phyloP scores from a whole-genome alignment of 805 yeast species.

The Sporopachydermia quercuum region DNA sequence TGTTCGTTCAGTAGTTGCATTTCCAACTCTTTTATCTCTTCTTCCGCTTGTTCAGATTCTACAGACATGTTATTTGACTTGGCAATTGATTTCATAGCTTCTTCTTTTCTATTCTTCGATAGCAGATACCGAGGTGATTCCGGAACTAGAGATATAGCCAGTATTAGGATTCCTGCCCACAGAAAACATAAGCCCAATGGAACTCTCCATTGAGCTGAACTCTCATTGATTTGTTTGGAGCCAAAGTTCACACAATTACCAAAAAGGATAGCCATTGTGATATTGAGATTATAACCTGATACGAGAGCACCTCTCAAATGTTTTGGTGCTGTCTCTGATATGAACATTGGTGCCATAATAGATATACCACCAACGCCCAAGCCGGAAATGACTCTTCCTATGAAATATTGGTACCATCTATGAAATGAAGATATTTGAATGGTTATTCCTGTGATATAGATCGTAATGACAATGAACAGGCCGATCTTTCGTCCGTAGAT shows the following conservation, averaged over 20 bases:
- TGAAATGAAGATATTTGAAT: slow-evolving; percentile 34
- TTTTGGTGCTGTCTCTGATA: slow-evolving; percentile 58
- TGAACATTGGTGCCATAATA: slow-evolving; percentile 41
- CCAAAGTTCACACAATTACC: slow-evolving; percentile 59
- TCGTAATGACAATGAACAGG: slow-evolving; percentile 34
- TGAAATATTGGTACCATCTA: slow-evolving; percentile 47
- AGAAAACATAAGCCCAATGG: slow-evolving; percentile 38
- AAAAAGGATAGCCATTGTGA: slow-evolving; percentile 55
- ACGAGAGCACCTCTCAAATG: slow-evolving; percentile 59
- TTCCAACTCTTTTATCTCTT: slow-evolving; percentile 37
- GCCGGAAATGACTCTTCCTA: slow-evolving; percentile 47
- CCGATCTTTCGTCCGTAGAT: slow-evolving; percentile 44
- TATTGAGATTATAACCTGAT: slow-evolving; percentile 53
- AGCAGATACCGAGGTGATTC: slow-evolving; percentile 57
- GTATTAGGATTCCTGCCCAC: slow-evolving; percentile 22
- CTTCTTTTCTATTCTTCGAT: slow-evolving; percentile 32
- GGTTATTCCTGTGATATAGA: slow-evolving; percentile 46
- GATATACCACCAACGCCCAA: slow-evolving; percentile 40
- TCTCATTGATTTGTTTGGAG: slow-evolving; percentile 24
- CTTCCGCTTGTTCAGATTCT: slow-evolving; percentile 39
- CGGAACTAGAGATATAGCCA: slow-evolving; percentile 45
- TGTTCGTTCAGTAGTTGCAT: slow-evolving; percentile 50
- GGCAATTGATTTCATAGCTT: slow-evolving; percentile 41
- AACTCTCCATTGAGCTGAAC: slow-evolving; percentile 48
- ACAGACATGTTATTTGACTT: slow-evolving; percentile 38